These are phyloP conservation scores for Pyrenophora tritici-repentis DNA, from an alignment of 2,329 filamentous ascomycete species.

Conservation along the genomic window DNA sequence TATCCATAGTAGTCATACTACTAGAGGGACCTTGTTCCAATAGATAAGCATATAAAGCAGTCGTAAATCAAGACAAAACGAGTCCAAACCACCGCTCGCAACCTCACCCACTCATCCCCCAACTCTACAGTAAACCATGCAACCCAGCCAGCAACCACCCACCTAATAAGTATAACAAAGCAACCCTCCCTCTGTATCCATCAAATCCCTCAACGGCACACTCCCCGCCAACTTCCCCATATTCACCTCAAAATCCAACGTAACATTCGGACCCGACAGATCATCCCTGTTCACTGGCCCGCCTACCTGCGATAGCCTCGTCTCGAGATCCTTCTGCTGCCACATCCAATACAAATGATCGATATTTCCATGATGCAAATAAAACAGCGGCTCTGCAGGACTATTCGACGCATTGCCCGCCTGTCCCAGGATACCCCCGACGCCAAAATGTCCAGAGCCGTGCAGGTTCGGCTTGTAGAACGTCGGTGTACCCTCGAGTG, in stretches of 20 bases:
- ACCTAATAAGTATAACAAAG: slow-evolving; percentile 35
- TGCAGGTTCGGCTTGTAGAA: slow-evolving; percentile 42
- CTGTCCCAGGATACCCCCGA: slow-evolving; percentile 41
- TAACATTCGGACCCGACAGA: slow-evolving; percentile 36
- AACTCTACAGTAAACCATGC: no score
- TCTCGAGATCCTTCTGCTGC: slow-evolving; percentile 35
- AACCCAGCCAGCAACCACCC: no score
- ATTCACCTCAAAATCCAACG: slow-evolving; percentile 40
- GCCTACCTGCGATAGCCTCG: slow-evolving; percentile 42
- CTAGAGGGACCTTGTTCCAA: no score
- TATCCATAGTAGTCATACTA: no score
- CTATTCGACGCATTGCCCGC: slow-evolving; percentile 42
- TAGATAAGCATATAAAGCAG: no score
- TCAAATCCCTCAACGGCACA: slow-evolving; percentile 33
- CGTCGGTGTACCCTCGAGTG: slow-evolving; percentile 31
- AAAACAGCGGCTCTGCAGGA: slow-evolving; percentile 47
- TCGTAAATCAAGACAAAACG: no score
- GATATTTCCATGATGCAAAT: slow-evolving; percentile 47
- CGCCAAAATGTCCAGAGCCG: slow-evolving; percentile 44
- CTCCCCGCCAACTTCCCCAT: slow-evolving; percentile 36
- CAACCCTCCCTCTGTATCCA: slow-evolving; percentile 29
- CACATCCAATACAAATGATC: slow-evolving; percentile 43
- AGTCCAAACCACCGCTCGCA: no score
- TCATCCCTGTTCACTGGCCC: slow-evolving; percentile 39
- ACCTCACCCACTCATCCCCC: no score